These are phyloP conservation scores for Toxoplasma gondii DNA, from an alignment of 169 alveolate genomes.

Conservation along the genomic window DNA sequence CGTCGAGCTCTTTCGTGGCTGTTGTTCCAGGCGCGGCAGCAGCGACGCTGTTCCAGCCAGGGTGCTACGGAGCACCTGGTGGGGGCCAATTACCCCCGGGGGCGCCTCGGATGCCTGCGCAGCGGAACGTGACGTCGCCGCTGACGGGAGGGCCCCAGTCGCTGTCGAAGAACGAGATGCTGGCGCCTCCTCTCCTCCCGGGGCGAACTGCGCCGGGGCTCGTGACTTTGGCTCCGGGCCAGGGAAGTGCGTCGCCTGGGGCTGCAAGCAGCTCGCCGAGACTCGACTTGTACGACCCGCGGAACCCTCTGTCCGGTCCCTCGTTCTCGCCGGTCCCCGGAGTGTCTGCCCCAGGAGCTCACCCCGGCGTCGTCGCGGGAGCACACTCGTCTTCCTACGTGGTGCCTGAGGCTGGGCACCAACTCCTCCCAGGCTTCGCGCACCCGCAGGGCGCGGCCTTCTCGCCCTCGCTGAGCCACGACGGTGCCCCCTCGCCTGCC, in stretches of 20 bases:
- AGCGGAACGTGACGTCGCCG: background rate
- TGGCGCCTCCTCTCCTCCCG: background rate
- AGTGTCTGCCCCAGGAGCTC: background rate
- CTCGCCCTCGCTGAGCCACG: background rate
- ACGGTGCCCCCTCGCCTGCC: background rate
- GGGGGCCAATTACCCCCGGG: background rate
- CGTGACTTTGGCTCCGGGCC: background rate
- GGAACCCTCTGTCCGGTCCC: background rate
- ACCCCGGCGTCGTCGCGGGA: background rate
- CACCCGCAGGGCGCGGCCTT: background rate
- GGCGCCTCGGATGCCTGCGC: slow-evolving; percentile 12
- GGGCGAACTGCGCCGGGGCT: background rate
- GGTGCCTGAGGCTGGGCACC: background rate
- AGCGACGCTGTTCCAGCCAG: background rate
- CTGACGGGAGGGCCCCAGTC: background rate
- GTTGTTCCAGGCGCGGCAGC: background rate
- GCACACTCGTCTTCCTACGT: background rate
- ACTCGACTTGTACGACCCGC: background rate
- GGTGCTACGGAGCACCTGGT: background rate
- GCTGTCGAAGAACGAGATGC: background rate
- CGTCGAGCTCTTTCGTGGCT: no score
- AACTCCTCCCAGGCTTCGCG: background rate
- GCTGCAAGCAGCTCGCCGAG: background rate
- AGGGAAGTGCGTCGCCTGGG: background rate
- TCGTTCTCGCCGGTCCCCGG: background rate